Percentiles rank a stretch among this genome's conserved stretches.
phyloP scores from a whole-genome alignment of 495 filamentous ascomycete species.

The Hypoxylon rickii region DNA sequence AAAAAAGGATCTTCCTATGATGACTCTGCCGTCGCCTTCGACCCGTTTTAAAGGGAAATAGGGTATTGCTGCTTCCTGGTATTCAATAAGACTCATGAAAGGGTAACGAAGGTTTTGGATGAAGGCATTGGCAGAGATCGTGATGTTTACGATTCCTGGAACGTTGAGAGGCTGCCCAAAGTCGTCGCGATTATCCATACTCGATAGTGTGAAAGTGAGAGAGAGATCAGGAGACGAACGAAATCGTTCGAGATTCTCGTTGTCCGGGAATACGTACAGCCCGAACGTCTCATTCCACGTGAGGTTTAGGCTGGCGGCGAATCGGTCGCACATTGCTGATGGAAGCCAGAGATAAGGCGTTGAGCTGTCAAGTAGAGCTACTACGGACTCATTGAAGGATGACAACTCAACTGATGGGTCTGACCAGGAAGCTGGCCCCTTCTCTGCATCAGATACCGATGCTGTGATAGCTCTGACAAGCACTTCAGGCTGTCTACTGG shows the following conservation, averaged over 20 bases:
- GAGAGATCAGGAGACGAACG: slow-evolving; percentile 52
- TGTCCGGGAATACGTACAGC: slow-evolving; percentile 45
- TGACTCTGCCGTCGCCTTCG: slow-evolving; percentile 57
- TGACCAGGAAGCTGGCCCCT: slow-evolving; percentile 49
- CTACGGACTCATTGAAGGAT: slow-evolving; percentile 50
- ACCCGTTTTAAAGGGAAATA: slow-evolving; percentile 67
- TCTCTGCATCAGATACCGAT: slow-evolving; percentile 44
- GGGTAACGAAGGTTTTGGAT: slow-evolving; percentile 63
- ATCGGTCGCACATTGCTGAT: slow-evolving; percentile 60
- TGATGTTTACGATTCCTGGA: slow-evolving; percentile 61
- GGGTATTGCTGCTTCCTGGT: slow-evolving; percentile 47
- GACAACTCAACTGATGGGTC: slow-evolving; percentile 44
- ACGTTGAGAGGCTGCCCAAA: slow-evolving; percentile 48
- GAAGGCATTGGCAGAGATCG: slow-evolving; percentile 66
- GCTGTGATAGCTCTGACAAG: slow-evolving; percentile 61
- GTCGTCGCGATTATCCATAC: slow-evolving; percentile 50
- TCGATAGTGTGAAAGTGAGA: slow-evolving; percentile 64
- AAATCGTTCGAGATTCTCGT: slow-evolving; percentile 42
- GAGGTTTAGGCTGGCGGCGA: slow-evolving; percentile 63
- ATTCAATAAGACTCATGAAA: slow-evolving; percentile 52
- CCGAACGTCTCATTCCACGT: slow-evolving; percentile 57
- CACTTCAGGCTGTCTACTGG: slow-evolving; percentile 53
- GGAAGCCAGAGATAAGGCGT: slow-evolving; percentile 74
- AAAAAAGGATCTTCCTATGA: slow-evolving; percentile 71
- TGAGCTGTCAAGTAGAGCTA: slow-evolving; percentile 66